phyloP scores from a whole-genome alignment of 176 grass and related monocot genomes.

The Eragrostis curvula region DNA sequence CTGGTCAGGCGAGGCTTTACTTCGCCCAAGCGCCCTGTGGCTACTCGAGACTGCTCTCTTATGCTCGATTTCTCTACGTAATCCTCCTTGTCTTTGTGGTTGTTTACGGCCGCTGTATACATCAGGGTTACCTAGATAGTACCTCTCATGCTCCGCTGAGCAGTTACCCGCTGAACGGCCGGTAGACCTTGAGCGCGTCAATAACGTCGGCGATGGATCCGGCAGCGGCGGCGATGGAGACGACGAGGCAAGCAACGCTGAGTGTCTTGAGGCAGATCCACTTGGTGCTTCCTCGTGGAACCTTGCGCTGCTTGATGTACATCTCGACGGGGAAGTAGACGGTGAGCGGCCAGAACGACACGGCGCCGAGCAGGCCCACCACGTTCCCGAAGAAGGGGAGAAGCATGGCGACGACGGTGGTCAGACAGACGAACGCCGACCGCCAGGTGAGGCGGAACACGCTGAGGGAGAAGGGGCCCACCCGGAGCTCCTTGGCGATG shows the following conservation, averaged over 20 bases:
- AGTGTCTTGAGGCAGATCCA: constrained; percentile 55
- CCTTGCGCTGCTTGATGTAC: constrained; percentile 65
- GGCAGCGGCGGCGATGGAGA: constrained; percentile 47
- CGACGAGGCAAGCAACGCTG: constrained; percentile 29
- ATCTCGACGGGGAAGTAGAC: constrained; percentile 82
- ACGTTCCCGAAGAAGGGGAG: constrained; percentile 81
- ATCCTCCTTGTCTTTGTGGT: too few species aligned
- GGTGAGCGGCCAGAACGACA: constrained; percentile 81
- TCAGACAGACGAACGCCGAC: constrained; percentile 58
- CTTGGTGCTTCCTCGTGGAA: constrained; percentile 32
- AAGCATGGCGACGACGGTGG: constrained; percentile 67
- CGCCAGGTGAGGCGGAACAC: constrained; percentile 59
- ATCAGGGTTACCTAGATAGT: too few species aligned
- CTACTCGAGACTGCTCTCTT: too few species aligned
- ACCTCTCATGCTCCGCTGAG: too few species aligned
- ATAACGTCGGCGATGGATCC: constrained; percentile 69
- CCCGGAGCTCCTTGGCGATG: constrained; percentile 28
- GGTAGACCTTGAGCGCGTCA: constrained; percentile 54
- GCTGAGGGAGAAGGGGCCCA: constrained; percentile 22
- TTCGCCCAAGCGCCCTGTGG: too few species aligned
- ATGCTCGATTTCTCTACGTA: too few species aligned
- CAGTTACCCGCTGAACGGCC: constrained; percentile 58
- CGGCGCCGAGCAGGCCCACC: constrained; percentile 66
- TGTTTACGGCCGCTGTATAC: too few species aligned
- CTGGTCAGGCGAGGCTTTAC: too few species aligned